Percentiles rank a stretch among this genome's conserved stretches.
Conservation (phyloP, 1,284 basidiomycete species). For the Ceratobasidium sp. region DNA sequence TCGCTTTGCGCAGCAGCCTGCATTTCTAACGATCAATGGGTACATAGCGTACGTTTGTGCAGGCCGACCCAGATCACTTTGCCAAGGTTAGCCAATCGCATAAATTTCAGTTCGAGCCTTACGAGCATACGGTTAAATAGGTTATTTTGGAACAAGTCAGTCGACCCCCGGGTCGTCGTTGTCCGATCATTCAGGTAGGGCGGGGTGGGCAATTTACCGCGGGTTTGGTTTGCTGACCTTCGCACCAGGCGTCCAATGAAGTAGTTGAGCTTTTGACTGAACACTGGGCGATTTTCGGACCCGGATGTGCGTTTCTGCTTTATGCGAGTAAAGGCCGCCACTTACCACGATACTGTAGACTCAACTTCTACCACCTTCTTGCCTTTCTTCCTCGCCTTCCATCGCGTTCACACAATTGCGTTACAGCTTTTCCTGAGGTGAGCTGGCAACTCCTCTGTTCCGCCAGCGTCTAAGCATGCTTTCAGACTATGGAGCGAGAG, state of each 20-base stretch:
- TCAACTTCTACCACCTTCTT: constrained; percentile 86
- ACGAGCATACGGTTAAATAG: constrained; percentile 54
- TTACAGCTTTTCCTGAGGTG: constrained; percentile 86
- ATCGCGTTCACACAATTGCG: constrained; percentile 82
- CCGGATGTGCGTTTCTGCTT: constrained; percentile 67
- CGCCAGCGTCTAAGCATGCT: constrained; percentile 3
- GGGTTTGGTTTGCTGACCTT: not conserved
- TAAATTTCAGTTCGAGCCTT: not conserved
- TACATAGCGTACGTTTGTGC: constrained; percentile 71
- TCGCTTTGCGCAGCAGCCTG: not conserved
- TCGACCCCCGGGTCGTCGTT: constrained; percentile 78
- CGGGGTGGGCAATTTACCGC: not conserved
- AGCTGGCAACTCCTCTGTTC: constrained; percentile 32
- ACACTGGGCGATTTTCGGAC: constrained; percentile 84
- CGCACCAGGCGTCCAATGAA: constrained; percentile 78
- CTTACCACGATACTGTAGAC: constrained; percentile 59
- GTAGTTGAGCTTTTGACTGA: constrained; percentile 89
- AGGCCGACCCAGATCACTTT: constrained; percentile 80
- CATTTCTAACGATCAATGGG: constrained; percentile 12
- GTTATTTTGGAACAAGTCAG: constrained; percentile 87
- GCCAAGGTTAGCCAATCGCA: constrained; percentile 68
- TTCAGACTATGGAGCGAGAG: constrained; percentile 90
- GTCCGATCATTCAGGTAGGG: constrained; percentile 71
- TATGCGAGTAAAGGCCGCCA: constrained; percentile 43
- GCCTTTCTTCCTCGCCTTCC: constrained; percentile 90